Base-by-base conservation (phyloP, 2,329 filamentous ascomycete species). In the Orbilia oligospora region DNA sequence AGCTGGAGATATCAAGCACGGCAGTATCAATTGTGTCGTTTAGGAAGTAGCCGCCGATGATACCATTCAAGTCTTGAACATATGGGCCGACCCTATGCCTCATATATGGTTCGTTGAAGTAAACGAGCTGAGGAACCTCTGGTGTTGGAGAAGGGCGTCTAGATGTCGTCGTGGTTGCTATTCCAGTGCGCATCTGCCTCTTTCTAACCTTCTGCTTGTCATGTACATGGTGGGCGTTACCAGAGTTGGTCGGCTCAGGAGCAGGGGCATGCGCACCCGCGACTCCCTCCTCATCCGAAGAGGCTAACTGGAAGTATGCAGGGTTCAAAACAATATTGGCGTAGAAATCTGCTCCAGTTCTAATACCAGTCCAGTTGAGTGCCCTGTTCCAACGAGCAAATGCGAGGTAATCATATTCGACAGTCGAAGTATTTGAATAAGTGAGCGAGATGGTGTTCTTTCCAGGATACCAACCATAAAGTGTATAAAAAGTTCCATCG, bases 1-100 rank as follows among this genome's bases (percentile, higher is more conserved):
- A 77, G 24, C 66, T 71, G 18, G 73, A 77, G 67, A 77, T 71
- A 67, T 77, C 73, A 3, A 77, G 41, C 1, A 77, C 73, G 14
- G 67, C 73, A 10, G 73, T 77, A 10, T 30, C 44, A 12, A 77
- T 5, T 0, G 73, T 77, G 16, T 77, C 73, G n/a, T 77, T 77
- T n/a, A 77, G 44, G 44, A 77, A 77, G 36, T 77, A 77, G 1
- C 73, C 73, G 18, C 67, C 73, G 10, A 68, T 16, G 12, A 77
- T 77, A 2, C 44, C 22, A 51, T 77, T 77, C 55, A 77, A 69
- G 30, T 77, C 73, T 24, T 71, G 67, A 2, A 77, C 73, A 24
- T 55, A 77, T 14, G 73, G 73, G 5, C 67, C 67, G 8, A 77
- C 73, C 8, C 55, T 55, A 53, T 77, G 73, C 22, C 22, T 18